phyloP scores from a whole-genome alignment of 2,329 filamentous ascomycete species.

The Elsinoe ampelina region DNA sequence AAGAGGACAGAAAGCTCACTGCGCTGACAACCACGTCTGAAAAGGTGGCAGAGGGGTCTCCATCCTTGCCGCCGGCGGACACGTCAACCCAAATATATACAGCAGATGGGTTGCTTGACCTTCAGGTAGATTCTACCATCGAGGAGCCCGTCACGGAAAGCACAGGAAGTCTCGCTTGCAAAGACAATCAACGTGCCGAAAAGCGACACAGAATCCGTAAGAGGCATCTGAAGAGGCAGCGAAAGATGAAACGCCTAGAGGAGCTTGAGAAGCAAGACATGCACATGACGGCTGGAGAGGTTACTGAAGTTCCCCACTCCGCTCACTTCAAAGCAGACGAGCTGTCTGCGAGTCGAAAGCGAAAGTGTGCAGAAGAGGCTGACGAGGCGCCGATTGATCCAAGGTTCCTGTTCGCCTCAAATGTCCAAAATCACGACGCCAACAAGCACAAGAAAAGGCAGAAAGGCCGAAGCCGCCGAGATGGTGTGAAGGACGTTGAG shows the following conservation, averaged over 20 bases:
- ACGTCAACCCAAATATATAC: no score
- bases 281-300: background rate
- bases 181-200: background rate
- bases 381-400: background rate
- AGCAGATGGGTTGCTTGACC: no score
- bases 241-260: background rate
- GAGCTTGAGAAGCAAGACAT: background rate
- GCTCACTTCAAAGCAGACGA: background rate
- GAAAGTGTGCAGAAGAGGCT: background rate
- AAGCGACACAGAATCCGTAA: background rate
- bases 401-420: background rate
- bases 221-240: background rate
- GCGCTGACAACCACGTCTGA: no score
- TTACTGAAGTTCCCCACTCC: no score
- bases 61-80: no score
- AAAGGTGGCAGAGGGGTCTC: no score
- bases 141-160: no score
- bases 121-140: no score
- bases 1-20: no score
- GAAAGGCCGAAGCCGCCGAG: background rate
- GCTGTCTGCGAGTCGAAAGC: background rate
- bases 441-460: background rate
- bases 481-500: background rate
- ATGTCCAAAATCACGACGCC: background rate
- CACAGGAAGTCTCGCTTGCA: no score